Base-by-base conservation (phyloP, 2,329 filamentous ascomycete genomes). In the Malbranchea cinnamomea region DNA sequence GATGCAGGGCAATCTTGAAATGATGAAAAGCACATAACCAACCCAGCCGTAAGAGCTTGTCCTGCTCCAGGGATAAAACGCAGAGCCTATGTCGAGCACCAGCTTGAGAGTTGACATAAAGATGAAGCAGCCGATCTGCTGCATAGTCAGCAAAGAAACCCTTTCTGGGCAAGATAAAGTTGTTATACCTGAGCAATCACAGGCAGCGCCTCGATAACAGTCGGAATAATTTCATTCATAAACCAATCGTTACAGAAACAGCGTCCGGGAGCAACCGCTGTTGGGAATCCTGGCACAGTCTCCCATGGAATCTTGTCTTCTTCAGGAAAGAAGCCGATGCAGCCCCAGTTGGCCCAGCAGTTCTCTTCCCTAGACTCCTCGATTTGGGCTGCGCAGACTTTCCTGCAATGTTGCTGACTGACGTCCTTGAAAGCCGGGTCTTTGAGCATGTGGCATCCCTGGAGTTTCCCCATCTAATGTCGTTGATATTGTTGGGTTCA, bases 281-380 rank as follows among this genome's bases (percentile, higher is more conserved):
- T 5, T 9, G 8, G 8, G 12, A 9, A 12, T n/a, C 9, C 17
- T 13, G 28, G 28, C 11, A n/a, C 9, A n/a, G n/a, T n/a, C 17
- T 22, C 19, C 28, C 28, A 30, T 23, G 28, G 28, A 13, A 30
- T 23, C 14, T 30, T 17, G 11, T 30, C 23, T 8, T 8, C 28
- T n/a, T 12, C 9, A 7, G 28, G 28, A n/a, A 23, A 30, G 7
- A 23, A 30, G 15, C n/a, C 28, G n/a, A 30, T 11, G n/a, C 28
- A 33, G 18, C 31, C 23, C n/a, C 21, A 18, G 31, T 33, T 33
- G 25, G 28, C 28, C 12, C 20, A 19, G 28, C 31, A 28, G 19
- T 17, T 12, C 9, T 27, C 31, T 33, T 28, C 31, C 23, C 29
- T 28, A 14, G 31, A 24, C 24, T 18, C 10, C 10, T 33, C 31